phyloP scores from a whole-genome alignment of 225 moss, liverwort and hornwort genomes.

The Lunularia cruciata region DNA sequence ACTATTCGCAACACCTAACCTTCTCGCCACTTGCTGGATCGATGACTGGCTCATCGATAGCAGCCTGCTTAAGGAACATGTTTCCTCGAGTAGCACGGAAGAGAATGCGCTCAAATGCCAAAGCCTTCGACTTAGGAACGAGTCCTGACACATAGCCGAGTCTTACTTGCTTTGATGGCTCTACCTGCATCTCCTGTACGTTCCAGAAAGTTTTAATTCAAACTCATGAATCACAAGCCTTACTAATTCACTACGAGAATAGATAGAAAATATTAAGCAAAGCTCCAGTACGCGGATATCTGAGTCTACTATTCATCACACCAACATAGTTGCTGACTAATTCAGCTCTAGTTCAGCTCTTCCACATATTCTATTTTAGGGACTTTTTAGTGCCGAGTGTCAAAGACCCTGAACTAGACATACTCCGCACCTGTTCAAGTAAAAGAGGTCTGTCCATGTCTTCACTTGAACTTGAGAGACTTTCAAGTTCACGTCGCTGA shows the following conservation, averaged over 20 bases:
- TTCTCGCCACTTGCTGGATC: slow-evolving; percentile 94
- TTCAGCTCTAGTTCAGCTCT: too few relatives aligned
- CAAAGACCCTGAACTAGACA: too few relatives aligned
- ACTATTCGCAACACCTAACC: too few relatives aligned
- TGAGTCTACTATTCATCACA: too few relatives aligned
- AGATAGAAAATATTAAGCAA: too few relatives aligned
- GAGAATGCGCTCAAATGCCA: slow-evolving; percentile 86
- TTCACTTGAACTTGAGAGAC: slow-evolving; percentile 70
- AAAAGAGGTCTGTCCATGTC: slow-evolving; percentile 89
- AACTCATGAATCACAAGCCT: too few relatives aligned
- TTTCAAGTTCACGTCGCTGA: slow-evolving; percentile 74
- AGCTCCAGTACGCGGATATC: too few relatives aligned
- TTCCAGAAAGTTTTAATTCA: too few relatives aligned
- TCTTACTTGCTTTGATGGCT: slow-evolving; percentile 94
- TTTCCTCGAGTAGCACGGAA: slow-evolving; percentile 98
- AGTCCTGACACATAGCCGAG: slow-evolving; percentile 88
- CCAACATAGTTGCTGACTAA: too few relatives aligned
- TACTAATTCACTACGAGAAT: too few relatives aligned
- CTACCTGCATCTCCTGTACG: slow-evolving; percentile 97
- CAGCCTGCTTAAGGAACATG: slow-evolving; percentile 89
- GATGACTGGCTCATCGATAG: slow-evolving; percentile 68
- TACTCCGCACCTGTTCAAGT: slow-evolving; percentile 77
- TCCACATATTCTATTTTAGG: too few relatives aligned
- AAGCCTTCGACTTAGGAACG: slow-evolving; percentile 70
- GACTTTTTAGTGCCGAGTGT: too few relatives aligned